These are phyloP conservation scores for Pleurotus tuber-regium DNA, from an alignment of 768 basidiomycete genomes.

Conservation along the genomic window DNA sequence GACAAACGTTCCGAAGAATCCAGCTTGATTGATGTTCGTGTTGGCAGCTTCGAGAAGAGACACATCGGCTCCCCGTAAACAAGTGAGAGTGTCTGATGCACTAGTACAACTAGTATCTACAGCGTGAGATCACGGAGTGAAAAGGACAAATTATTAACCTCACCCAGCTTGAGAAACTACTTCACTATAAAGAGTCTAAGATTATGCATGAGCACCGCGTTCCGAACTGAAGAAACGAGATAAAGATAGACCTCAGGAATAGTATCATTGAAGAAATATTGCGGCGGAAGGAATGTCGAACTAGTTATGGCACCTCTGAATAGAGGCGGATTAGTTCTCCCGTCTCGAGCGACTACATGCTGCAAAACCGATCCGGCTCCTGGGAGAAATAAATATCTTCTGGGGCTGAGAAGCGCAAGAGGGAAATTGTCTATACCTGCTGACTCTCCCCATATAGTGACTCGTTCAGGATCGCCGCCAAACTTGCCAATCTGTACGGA, in stretches of 20 bases:
- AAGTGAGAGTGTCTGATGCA: constrained; percentile 8
- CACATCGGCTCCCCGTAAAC: constrained; percentile 17
- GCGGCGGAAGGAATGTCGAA: constrained; percentile 26
- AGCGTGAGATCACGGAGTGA: not conserved
- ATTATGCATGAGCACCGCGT: no score
- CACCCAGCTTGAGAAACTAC: not conserved
- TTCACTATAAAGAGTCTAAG: not conserved
- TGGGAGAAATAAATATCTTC: constrained; percentile 7
- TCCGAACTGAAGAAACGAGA: no score
- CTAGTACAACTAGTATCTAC: constrained; percentile 13
- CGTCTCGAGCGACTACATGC: constrained; percentile 28
- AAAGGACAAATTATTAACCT: not conserved
- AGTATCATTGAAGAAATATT: constrained; percentile 26
- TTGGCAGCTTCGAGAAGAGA: constrained; percentile 22
- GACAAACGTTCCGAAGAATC: constrained; percentile 25
- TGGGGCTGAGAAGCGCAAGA: not conserved
- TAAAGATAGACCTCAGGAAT: constrained; percentile 18
- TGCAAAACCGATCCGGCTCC: constrained; percentile 34
- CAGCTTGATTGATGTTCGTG: constrained; percentile 17
- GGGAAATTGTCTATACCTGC: not conserved
- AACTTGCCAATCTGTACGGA: constrained; percentile 1
- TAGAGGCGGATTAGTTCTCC: constrained; percentile 25
- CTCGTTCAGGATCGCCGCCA: constrained; percentile 17
- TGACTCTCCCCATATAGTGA: constrained; percentile 23
- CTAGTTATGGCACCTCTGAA: constrained; percentile 27